A percentile compares a stretch with the other conserved stretches of the same genome.
These are phyloP conservation scores for Leonotis leonurus DNA, from an alignment of 257 asterid genomes.

Conservation along the genomic window DNA sequence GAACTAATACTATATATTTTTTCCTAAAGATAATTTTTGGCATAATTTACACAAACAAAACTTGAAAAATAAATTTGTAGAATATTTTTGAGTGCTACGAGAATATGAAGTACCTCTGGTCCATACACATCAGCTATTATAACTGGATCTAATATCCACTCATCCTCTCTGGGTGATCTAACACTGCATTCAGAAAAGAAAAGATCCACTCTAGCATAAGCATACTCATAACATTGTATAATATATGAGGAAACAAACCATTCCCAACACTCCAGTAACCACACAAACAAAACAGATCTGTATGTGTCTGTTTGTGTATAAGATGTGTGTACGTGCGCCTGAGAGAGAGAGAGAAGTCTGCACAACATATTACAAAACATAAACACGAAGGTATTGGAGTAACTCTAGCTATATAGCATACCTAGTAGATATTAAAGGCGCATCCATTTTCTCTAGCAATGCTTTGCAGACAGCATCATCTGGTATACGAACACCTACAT, in stretches of 20 bases:
- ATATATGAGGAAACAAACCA: neutral
- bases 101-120: constrained; percentile 57
- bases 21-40: too few relatives aligned
- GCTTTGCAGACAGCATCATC: constrained; percentile 84
- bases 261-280: neutral
- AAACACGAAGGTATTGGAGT: neutral
- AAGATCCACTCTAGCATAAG: constrained; percentile 16
- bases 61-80: too few relatives aligned
- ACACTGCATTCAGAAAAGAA: constrained; percentile 38
- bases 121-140: constrained; percentile 79
- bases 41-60: too few relatives aligned
- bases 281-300: constrained; percentile 1
- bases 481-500: constrained; percentile 84
- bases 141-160: constrained; percentile 91
- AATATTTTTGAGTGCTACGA: too few relatives aligned
- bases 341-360: neutral
- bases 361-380: neutral
- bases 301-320: neutral
- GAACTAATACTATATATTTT: too few relatives aligned
- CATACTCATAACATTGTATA: constrained; percentile 1
- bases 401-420: constrained; percentile 16
- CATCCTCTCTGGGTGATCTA: constrained; percentile 66
- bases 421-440: constrained; percentile 89
- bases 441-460: constrained; percentile 65
- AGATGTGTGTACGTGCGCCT: neutral